Evolutionary conservation across 352 stramenopile genomes (phyloP), one percentile per base, ranked within the genome.

Genomic region (Globisporangium middletonii): DNA sequence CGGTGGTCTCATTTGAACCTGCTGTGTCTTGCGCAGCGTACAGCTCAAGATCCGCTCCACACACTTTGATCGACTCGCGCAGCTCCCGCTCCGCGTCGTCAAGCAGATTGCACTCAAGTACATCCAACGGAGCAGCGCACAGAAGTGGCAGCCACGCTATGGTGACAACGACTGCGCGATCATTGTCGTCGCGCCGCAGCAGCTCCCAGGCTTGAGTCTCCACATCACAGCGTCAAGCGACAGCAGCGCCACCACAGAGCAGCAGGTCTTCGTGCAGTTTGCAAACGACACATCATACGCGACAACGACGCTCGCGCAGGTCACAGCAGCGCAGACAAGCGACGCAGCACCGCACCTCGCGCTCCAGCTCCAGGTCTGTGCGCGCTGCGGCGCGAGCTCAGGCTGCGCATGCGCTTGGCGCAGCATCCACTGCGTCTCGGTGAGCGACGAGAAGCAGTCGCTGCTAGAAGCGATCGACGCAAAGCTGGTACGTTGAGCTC

Each of bases 81-180:
- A 77, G 9, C 18, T 73, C n/a, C 68, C 74, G 1, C 28, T 87
- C 1, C 15, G 43, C 13, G 27, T 59, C 16, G 42, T 84, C 23
- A 84, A 83, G 48, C 62, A 51, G 3, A 46, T 71, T 15, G 19
- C 79, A 15, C 8, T 78, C 26, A 38, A 35, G 19, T 65, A 53
- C 50, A 9, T 55, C 18, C 48, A 38, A 30, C 41, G 2, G 7
- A 26, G 2, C 28, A 4, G 43, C n/a, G 6, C 3, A 3, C 27
- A 51, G n/a, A 50, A n/a, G 7, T 18, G 35, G 5, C 18, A 45
- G 18, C 0, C 23, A 23, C 16, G 18, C 28, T 7, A 4, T 7
- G 38, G 30, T 5, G 2, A 5, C 2, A 26, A 28, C 52, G 28
- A 27, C 48, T 42, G 48, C 48, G 4, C 37, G 12, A 55, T 63